Base-by-base conservation (phyloP, 2,329 filamentous ascomycete genomes). In the Colletotrichum lini region DNA sequence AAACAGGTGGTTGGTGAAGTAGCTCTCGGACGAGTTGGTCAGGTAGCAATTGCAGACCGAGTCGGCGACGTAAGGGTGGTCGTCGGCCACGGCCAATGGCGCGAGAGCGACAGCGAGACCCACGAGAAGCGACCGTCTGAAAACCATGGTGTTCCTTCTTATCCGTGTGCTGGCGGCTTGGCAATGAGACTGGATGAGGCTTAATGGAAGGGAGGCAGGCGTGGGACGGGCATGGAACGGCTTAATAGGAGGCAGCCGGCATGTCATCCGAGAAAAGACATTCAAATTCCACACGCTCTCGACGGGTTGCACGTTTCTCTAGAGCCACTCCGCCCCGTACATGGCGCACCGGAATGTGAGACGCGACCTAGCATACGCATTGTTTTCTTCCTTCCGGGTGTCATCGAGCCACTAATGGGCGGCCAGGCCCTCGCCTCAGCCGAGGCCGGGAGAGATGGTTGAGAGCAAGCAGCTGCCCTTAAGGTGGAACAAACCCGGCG, bases 1-100 rank as follows among this genome's bases (percentile, higher is more conserved):
- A 78, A 88, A 88, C 47, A 77, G 75, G 75, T 86, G 87, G 21
- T 80, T 78, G 21, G 80, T 77, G 74, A 85, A 88, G 78, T 83
- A 88, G 52, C 76, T 75, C 53, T 79, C 80, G 15, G 81, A 83
- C 54, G 81, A 84, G 73, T 88, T 87, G 74, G 83, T 86, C 60
- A 85, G 76, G 74, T 82, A 89, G 75, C 87, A 88, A 67, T 80
- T 79, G 76, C 87, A 88, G 52, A 78, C 75, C 35, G 78, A 75
- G 62, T 82, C 80, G 13, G 79, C 74, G 6, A 77, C 78, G 8
- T 53, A 42, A 75, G 75, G 44, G 72, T 72, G 70, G 21, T 70
- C 63, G 40, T 73, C 66, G 12, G 70, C 65, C 15, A 52, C 16
- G 18, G 30, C 59, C 47, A 72, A 44, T 8, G 69, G 59, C 30